phyloP scores from a whole-genome alignment of 2,329 filamentous ascomycete species.

The Acrodontium crateriforme region DNA sequence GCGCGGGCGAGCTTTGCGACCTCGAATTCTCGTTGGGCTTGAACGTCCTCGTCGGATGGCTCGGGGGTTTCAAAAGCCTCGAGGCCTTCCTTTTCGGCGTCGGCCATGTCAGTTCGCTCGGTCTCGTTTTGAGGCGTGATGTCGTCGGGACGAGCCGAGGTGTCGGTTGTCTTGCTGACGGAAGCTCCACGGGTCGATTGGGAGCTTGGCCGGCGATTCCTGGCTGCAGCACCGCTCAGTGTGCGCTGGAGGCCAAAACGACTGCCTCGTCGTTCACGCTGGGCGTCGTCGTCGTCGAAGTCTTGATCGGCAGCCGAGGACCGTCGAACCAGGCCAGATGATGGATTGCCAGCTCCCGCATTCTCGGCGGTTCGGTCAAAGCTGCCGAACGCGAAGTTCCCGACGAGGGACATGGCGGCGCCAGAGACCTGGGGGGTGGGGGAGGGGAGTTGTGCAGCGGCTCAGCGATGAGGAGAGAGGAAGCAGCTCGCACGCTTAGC shows the following conservation, averaged over 20 bases:
- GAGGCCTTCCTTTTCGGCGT: conserved; percentile 12
- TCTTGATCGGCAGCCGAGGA: conserved; percentile 2
- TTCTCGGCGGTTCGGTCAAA: conserved; percentile 26
- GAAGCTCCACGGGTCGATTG: not conserved
- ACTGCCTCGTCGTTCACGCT: too few species aligned
- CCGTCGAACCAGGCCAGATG: conserved; percentile 15
- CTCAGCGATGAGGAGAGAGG: too few species aligned
- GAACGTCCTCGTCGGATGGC: conserved; percentile 9
- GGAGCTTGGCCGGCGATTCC: too few species aligned
- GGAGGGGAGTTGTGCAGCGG: too few species aligned
- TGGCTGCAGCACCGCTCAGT: too few species aligned
- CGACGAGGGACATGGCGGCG: conserved; percentile 28
- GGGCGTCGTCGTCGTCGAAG: conserved; percentile 1
- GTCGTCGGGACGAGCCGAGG: conserved; percentile 1
- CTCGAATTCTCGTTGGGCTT: conserved; percentile 9
- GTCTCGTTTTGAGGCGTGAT: conserved; percentile 1
- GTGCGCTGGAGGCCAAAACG: too few species aligned
- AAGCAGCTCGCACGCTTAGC: too few species aligned
- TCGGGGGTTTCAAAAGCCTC: conserved; percentile 10
- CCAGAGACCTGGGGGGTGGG: too few species aligned
- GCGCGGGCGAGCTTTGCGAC: conserved; percentile 30
- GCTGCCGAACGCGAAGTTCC: conserved; percentile 29
- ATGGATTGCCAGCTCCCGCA: conserved; percentile 23
- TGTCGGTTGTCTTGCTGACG: not conserved
- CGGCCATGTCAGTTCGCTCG: conserved; percentile 6